These are phyloP conservation scores for Venturia nashicola DNA, from an alignment of 2,329 filamentous ascomycete genomes.

Conservation along the genomic window DNA sequence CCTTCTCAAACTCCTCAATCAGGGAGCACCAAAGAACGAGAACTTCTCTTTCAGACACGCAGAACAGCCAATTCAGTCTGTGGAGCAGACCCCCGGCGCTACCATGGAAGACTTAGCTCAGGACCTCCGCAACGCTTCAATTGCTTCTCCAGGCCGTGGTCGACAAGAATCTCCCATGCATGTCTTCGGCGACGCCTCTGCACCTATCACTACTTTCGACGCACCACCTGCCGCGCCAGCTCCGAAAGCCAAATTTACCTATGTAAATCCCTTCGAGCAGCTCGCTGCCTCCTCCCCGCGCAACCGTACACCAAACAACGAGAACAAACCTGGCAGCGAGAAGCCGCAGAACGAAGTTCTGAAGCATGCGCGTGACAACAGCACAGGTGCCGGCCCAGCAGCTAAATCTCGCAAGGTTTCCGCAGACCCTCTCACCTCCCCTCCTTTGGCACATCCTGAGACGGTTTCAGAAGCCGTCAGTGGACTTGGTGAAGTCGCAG, in stretches of 20 bases:
- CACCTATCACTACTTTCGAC: conserved; percentile 14
- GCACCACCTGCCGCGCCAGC: conserved; percentile 19
- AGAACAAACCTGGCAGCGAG: conserved; percentile 5
- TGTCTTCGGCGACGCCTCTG: conserved; percentile 18
- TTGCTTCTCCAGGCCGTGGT: conserved; percentile 21
- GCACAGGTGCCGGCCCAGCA: conserved; percentile 16
- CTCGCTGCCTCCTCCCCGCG: conserved; percentile 50
- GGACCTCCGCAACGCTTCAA: conserved; percentile 31
- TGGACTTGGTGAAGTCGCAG: conserved; percentile 49
- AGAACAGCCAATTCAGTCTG: neutral
- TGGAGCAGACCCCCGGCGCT: conserved; percentile 17
- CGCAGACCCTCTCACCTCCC: neutral
- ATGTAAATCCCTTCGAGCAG: conserved; percentile 62
- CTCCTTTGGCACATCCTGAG: conserved; percentile 29
- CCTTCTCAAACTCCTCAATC: conserved; percentile 73
- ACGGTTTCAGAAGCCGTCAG: conserved; percentile 60
- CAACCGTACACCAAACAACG: conserved; percentile 35
- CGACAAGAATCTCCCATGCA: conserved; percentile 19
- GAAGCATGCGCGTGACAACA: conserved; percentile 29
- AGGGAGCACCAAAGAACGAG: conserved; percentile 38
- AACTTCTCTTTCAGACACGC: neutral
- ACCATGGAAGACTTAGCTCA: conserved; percentile 31
- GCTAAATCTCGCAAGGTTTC: conserved; percentile 25
- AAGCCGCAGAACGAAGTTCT: conserved; percentile 39
- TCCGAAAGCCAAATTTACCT: conserved; percentile 43